A percentile compares a stretch with the other conserved stretches of the same genome.
These are phyloP conservation scores for Exserohilum turcica DNA, from an alignment of 2,329 filamentous ascomycete genomes.

Conservation along the genomic window DNA sequence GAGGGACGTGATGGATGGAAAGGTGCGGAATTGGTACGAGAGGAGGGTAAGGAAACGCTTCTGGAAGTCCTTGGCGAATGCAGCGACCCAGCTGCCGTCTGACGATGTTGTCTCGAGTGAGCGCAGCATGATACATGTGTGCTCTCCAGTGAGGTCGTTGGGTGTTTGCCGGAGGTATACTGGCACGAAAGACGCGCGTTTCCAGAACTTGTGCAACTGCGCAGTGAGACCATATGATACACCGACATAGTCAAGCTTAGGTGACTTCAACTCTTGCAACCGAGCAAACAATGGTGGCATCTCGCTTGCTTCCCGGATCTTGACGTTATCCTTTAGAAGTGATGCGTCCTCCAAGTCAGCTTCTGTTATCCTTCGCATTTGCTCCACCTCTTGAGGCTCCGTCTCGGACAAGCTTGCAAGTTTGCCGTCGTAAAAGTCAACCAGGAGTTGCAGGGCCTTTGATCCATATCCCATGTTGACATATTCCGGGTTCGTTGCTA, in stretches of 20 bases:
- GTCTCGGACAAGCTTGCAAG: constrained; percentile 83
- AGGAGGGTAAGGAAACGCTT: constrained; percentile 87
- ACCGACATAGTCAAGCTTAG: constrained; percentile 86
- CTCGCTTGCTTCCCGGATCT: constrained; percentile 83
- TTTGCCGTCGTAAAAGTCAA: constrained; percentile 93
- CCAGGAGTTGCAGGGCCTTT: constrained; percentile 82
- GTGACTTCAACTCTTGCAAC: constrained; percentile 79
- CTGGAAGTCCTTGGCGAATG: constrained; percentile 92
- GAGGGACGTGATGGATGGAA: constrained; percentile 77
- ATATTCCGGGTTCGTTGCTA: constrained; percentile 96
- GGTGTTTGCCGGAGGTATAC: constrained; percentile 94
- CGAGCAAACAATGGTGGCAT: constrained; percentile 95
- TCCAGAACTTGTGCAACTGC: constrained; percentile 95
- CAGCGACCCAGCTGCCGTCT: constrained; percentile 83
- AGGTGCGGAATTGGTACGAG: constrained; percentile 88
- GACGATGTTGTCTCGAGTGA: constrained; percentile 63
- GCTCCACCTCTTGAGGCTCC: constrained; percentile 58
- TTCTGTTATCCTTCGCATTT: constrained; percentile 80
- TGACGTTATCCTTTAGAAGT: constrained; percentile 84
- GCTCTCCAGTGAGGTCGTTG: constrained; percentile 95
- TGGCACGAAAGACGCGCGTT: constrained; percentile 80
- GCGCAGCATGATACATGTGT: constrained; percentile 96
- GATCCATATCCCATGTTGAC: constrained; percentile 91
- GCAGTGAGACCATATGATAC: constrained; percentile 93
- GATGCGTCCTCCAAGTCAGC: constrained; percentile 76